phyloP scores from a whole-genome alignment of 305 asterid genomes.

The Fraxinus ornus region DNA sequence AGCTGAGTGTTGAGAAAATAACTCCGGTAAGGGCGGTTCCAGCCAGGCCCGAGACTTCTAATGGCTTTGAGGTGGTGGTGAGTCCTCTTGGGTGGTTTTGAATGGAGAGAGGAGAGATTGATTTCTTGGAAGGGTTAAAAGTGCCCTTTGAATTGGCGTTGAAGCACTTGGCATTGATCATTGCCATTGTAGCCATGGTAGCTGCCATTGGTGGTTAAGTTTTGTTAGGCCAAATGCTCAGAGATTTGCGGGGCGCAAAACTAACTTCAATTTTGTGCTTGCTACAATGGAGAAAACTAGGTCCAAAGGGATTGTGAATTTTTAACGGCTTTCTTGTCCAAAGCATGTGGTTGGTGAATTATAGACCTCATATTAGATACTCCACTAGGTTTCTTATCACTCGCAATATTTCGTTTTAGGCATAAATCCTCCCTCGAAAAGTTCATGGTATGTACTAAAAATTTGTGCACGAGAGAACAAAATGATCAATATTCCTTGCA shows the following conservation, averaged over 20 bases:
- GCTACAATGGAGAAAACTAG: not conserved
- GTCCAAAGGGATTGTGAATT: constrained; percentile 30
- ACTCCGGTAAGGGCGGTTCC: constrained; percentile 65
- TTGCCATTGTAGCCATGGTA: constrained; percentile 36
- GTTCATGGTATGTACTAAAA: not conserved
- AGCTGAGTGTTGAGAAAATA: constrained; percentile 66
- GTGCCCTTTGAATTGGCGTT: constrained; percentile 16
- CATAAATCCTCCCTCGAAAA: not conserved
- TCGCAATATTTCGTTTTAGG: not conserved
- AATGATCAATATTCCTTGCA: not conserved
- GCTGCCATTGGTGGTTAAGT: constrained; percentile 31
- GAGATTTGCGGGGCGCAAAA: not conserved
- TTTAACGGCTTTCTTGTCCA: constrained; percentile 40
- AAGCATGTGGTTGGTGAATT: constrained; percentile 18
- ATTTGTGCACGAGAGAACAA: not conserved
- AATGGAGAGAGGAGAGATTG: constrained; percentile 40
- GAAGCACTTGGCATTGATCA: constrained; percentile 34
- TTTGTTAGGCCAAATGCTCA: not conserved
- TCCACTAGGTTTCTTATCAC: constrained; percentile 37
- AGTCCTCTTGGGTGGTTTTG: constrained; percentile 58
- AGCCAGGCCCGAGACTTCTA: constrained; percentile 25
- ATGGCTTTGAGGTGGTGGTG: constrained; percentile 22
- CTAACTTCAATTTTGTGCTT: not conserved
- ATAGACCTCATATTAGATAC: constrained; percentile 31
- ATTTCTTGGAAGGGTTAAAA: constrained; percentile 22